These are phyloP conservation scores for Alternaria gansuensis DNA, from an alignment of 2,329 filamentous ascomycete species.

Conservation along the genomic window DNA sequence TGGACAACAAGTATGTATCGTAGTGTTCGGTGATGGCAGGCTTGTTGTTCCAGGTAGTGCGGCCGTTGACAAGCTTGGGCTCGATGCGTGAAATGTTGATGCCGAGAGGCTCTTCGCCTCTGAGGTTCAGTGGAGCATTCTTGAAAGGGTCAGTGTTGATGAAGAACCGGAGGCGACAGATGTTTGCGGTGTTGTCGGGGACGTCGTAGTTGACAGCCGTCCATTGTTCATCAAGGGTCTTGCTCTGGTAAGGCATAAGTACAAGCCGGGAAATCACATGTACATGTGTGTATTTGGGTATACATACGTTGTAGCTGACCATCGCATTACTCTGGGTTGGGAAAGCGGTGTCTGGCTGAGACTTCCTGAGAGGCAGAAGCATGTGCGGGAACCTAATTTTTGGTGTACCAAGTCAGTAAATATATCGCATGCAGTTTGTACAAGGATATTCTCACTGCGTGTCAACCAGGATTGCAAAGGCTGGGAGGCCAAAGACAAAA, in stretches of 20 bases:
- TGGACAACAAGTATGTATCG: constrained; percentile 10
- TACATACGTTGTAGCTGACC: constrained; percentile 32
- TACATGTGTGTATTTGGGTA: not conserved
- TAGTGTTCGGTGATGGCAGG: constrained; percentile 26
- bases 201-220: constrained; percentile 49
- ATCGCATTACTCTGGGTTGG: constrained; percentile 37
- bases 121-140: constrained; percentile 33
- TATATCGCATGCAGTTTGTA: too few relatives aligned
- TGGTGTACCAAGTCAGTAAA: too few relatives aligned
- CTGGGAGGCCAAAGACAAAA: constrained; percentile 26
- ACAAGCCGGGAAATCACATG: not conserved
- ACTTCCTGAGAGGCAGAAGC: constrained; percentile 44
- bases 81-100: constrained; percentile 41
- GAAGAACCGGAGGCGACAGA: constrained; percentile 40
- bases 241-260: constrained; percentile 23
- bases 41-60: constrained; percentile 41
- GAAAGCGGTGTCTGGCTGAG: constrained; percentile 30
- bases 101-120: constrained; percentile 29
- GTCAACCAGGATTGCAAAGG: constrained; percentile 25
- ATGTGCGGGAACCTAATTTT: constrained; percentile 40
- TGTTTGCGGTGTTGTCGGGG: constrained; percentile 33
- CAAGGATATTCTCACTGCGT: constrained; percentile 14
- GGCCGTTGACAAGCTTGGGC: constrained; percentile 37
- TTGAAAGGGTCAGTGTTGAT: constrained; percentile 32
- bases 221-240: constrained; percentile 15